Percentiles rank a stretch among this genome's conserved stretches.
Evolutionary conservation across 163 green algal species (phyloP).

Genomic region (Prototheca cutis): DNA sequence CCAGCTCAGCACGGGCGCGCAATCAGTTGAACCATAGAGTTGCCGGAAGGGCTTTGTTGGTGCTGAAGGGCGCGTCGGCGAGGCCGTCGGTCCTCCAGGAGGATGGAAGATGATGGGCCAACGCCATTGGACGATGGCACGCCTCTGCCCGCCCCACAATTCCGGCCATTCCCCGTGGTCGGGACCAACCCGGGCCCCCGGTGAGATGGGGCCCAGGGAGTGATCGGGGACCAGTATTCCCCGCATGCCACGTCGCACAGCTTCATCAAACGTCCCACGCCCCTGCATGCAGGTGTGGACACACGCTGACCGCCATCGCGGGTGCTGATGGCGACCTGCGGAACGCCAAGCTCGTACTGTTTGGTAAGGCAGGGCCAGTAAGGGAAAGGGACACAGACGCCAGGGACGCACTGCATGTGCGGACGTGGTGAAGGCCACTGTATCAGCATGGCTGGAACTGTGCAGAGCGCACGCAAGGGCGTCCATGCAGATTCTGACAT

Average conservation of each 20-base stretch:
- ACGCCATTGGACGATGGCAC: background rate
- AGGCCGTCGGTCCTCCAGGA: too few species aligned
- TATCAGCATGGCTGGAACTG: too few species aligned
- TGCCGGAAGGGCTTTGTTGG: too few species aligned
- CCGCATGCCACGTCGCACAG: background rate
- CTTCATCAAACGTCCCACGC: background rate
- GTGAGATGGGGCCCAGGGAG: background rate
- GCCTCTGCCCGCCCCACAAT: conserved; percentile 4
- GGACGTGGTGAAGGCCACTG: too few species aligned
- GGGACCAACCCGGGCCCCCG: conserved; percentile 15
- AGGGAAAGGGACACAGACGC: too few species aligned
- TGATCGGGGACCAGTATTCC: background rate
- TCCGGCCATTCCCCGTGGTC: conserved; percentile 12
- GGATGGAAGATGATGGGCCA: background rate
- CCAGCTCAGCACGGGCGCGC: too few species aligned
- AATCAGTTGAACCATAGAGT: too few species aligned
- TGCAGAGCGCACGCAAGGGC: too few species aligned
- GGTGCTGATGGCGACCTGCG: conserved; percentile 58
- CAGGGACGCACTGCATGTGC: too few species aligned
- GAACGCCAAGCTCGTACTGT: conserved; percentile 68
- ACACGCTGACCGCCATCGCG: conserved; percentile 85
- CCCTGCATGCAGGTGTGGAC: conserved; percentile 49
- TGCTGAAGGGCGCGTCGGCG: too few species aligned
- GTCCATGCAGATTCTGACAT: too few species aligned
- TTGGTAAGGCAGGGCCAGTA: conserved; percentile 57